phyloP scores from a whole-genome alignment of 1,284 basidiomycete species.

The Microbotryum saponariae region DNA sequence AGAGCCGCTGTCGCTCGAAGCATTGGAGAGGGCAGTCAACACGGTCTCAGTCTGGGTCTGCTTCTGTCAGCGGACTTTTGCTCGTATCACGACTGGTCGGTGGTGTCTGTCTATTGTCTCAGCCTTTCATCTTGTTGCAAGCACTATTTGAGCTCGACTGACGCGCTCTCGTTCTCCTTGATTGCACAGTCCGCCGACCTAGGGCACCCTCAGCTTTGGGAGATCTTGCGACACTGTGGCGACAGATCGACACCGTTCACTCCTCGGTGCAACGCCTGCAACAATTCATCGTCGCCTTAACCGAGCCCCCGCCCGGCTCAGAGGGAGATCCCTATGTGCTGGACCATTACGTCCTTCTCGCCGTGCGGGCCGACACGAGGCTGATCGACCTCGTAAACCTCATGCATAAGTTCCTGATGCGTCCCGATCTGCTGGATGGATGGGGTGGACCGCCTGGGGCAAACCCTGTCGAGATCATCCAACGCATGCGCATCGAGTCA shows the following conservation, averaged over 20 bases:
- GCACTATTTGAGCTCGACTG: background rate
- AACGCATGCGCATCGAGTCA: conserved; percentile 10
- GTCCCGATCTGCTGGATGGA: background rate
- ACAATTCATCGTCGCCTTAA: conserved; percentile 21
- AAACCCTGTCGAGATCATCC: conserved; percentile 13
- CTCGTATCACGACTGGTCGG: conserved; percentile 14
- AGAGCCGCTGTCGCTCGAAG: too few relatives aligned
- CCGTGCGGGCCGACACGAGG: conserved; percentile 17
- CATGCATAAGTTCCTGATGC: conserved; percentile 9
- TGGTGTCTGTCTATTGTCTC: background rate
- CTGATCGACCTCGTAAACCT: conserved; percentile 21
- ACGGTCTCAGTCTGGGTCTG: conserved; percentile 13
- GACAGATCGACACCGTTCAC: conserved; percentile 20
- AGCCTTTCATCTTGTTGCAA: too few relatives aligned
- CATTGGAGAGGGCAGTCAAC: background rate
- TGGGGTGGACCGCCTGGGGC: background rate
- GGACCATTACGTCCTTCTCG: conserved; percentile 25
- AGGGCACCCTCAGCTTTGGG: conserved; percentile 1
- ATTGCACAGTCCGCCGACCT: conserved; percentile 11
- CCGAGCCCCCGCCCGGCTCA: background rate
- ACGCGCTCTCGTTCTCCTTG: background rate
- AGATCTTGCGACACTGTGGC: conserved; percentile 22
- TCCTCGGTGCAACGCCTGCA: conserved; percentile 24
- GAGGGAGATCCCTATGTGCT: conserved; percentile 11
- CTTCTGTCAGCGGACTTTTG: conserved; percentile 17